phyloP scores from a whole-genome alignment of 495 filamentous ascomycete genomes.

The Friedmanniomyces simplex region DNA sequence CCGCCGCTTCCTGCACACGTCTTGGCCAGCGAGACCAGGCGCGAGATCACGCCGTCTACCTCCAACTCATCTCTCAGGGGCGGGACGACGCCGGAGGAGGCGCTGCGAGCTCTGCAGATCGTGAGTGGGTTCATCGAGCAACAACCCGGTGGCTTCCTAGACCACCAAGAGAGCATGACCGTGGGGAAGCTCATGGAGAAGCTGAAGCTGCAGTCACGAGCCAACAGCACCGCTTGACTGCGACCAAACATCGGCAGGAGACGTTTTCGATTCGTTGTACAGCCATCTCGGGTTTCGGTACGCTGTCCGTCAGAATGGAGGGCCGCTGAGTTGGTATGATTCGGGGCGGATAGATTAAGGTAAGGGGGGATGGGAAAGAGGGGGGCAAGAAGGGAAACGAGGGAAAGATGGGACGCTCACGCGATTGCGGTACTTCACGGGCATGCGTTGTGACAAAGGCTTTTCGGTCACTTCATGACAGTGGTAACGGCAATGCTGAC shows the following conservation, averaged over 20 bases:
- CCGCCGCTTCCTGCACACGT: constrained; percentile 17
- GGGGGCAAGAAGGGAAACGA: background rate
- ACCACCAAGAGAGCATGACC: constrained; percentile 72
- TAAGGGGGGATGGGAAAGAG: background rate
- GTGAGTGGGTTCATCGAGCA: constrained; percentile 76
- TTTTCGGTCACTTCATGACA: no score
- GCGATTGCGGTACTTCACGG: background rate
- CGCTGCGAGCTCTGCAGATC: constrained; percentile 71
- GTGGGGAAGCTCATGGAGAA: constrained; percentile 83
- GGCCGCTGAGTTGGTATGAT: no score
- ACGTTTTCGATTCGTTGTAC: background rate
- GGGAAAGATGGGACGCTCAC: background rate
- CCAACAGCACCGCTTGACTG: background rate
- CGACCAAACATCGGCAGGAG: background rate
- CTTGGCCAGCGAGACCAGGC: background rate
- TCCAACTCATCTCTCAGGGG: constrained; percentile 7
- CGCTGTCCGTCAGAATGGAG: no score
- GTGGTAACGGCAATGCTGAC: background rate
- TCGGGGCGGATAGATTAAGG: no score
- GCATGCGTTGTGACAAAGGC: background rate
- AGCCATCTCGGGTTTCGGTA: background rate
- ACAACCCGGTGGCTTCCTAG: constrained; percentile 55
- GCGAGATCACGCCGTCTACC: constrained; percentile 4
- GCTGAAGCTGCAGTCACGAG: constrained; percentile 53
- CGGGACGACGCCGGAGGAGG: constrained; percentile 59